These are phyloP conservation scores for Candida qinlingensis DNA, from an alignment of 805 yeast genomes.

Conservation along the genomic window DNA sequence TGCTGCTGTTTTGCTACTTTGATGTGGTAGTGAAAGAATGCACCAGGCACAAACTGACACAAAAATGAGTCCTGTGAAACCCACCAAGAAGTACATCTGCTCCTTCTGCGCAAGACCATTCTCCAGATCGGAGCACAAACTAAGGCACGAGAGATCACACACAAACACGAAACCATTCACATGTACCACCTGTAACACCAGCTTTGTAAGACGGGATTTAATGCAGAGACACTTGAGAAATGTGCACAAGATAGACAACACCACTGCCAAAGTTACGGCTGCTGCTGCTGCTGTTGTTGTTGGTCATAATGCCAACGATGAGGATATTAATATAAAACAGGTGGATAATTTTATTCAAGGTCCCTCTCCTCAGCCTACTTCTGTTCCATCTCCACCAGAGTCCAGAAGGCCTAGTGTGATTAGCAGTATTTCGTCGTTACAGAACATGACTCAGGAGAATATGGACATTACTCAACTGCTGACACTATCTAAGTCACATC, in stretches of 20 bases:
- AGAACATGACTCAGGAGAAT: neutral
- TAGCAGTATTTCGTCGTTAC: neutral
- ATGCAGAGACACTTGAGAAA: constrained; percentile 14
- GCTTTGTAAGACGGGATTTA: constrained; percentile 15
- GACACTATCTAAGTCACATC: constrained; percentile 6
- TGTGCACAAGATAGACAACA: constrained; percentile 10
- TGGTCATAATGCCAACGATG: neutral
- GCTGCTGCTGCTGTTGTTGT: neutral
- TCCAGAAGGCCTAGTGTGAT: neutral
- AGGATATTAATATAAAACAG: neutral
- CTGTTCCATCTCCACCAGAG: neutral
- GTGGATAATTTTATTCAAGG: too few species aligned
- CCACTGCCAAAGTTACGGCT: neutral
- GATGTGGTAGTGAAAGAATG: too few species aligned
- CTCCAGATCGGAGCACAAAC: constrained; percentile 13
- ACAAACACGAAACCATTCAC: constrained; percentile 16
- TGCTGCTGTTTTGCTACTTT: too few species aligned
- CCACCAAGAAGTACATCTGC: constrained; percentile 14
- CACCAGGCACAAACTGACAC: too few species aligned
- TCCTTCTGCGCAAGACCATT: constrained; percentile 15
- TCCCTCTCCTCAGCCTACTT: neutral
- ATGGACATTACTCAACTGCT: constrained; percentile 8
- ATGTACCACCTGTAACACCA: constrained; percentile 9
- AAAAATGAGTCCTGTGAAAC: neutral
- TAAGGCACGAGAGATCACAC: constrained; percentile 15